Base-by-base conservation (phyloP, 2,329 filamentous ascomycete species). In the Cryphonectria carpinicola region DNA sequence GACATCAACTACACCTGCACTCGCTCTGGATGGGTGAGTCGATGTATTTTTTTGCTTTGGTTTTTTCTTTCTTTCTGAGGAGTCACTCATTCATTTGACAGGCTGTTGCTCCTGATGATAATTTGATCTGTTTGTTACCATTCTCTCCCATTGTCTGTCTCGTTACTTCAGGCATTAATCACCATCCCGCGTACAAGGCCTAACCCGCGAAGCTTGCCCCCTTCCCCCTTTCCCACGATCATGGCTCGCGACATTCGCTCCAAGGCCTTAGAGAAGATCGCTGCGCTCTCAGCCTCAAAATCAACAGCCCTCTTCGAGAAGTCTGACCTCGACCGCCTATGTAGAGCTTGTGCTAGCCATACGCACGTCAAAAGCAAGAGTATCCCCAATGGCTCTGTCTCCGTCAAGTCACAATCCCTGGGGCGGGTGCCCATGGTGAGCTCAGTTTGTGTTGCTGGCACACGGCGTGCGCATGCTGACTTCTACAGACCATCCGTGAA, bases 401-500 rank as follows among this genome's bases (percentile, higher is more conserved):
- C 80, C 28, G 83, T 81, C 67, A 76, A 79, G 25, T 66, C 78
- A 67, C 78, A 79, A 35, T 84, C 85, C 4, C 76, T 88, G 71
- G 85, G 85, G 49, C 83, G 85, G 49, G 83, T 87, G 68, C 89
- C 89, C 17, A 91, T 91, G 89, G 89, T 91, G 82, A 74, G 79
- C 10, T 65, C 54, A 66, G 39, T 58, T 17, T 61, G 37, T 10
- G n/a, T 41, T 61, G 56, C 25, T 35, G 11, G 52, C 17, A 19
- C 52, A 35, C 32, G 14, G 49, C 13, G 32, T 25, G 61, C 43
- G 28, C 49, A n/a, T 43, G 64, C 68, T 72, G 52, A 71, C 35
- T 49, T 58, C 10, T 54, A 32, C 70, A 97, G 94, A 93, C 91
- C 67, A 89, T 95, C 68, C 91, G 93, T 77, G 97, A 99, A 84